These are phyloP conservation scores for Candida golubevii DNA, from an alignment of 805 yeast genomes.

Conservation along the genomic window DNA sequence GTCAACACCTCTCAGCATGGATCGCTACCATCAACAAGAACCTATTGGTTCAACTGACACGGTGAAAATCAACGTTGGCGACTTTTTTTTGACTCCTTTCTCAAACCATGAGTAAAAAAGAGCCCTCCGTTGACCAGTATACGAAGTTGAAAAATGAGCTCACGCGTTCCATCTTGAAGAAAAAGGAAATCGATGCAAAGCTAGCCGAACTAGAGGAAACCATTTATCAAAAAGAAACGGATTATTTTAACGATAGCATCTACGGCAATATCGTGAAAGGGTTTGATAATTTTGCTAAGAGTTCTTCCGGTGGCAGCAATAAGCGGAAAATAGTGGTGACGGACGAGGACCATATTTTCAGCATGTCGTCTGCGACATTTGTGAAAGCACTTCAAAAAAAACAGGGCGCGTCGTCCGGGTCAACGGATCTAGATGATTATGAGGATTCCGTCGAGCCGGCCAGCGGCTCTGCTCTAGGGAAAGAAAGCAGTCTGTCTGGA, in stretches of 20 bases:
- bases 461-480: constrained; percentile 1
- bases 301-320: constrained; percentile 28
- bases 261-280: constrained; percentile 88
- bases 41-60: too few relatives aligned
- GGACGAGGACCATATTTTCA: constrained; percentile 78
- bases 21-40: too few relatives aligned
- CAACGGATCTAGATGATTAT: constrained; percentile 18
- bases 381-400: constrained; percentile 52
- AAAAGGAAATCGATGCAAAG: constrained; percentile 61
- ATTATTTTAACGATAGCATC: constrained; percentile 67
- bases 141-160: constrained; percentile 63
- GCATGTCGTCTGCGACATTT: constrained; percentile 67
- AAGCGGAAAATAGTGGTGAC: constrained; percentile 50
- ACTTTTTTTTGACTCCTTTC: too few relatives aligned
- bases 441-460: constrained; percentile 19
- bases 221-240: constrained; percentile 72
- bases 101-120: constrained; percentile 15
- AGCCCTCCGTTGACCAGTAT: constrained; percentile 46
- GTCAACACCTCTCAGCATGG: too few relatives aligned
- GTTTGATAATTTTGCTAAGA: constrained; percentile 73
- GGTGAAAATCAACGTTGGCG: too few relatives aligned
- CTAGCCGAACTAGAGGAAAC: constrained; percentile 66
- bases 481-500: constrained; percentile 6
- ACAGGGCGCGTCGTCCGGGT: constrained; percentile 35
- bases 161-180: constrained; percentile 55